Evolutionary conservation across 2,329 filamentous ascomycete genomes (phyloP), one percentile per base, ranked within the genome.

Genomic region (Dryadomyces quercivorus): DNA sequence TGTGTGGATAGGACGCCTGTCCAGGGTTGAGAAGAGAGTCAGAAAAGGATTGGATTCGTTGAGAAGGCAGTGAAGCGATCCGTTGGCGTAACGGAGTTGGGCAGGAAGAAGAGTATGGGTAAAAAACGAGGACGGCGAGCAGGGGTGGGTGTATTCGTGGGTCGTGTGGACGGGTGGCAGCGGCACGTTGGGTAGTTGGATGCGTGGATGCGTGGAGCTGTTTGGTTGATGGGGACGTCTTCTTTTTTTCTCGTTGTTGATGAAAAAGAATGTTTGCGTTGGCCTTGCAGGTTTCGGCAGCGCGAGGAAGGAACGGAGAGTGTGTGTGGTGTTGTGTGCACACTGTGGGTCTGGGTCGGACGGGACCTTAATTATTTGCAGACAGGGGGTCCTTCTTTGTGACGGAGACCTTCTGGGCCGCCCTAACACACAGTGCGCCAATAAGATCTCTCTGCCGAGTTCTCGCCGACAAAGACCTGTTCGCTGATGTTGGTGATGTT

Each of bases 281-380:
- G 21, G 51, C 45, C 26, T 31, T 40, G 50, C 50, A 43, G 50
- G 42, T 18, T 36, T 38, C 34, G 47, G 40, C 43, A 40, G 50
- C 36, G 50, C 40, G 42, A 48, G 51, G 36, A 40, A 53, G 36
- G 51, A 26, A 53, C 44, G 31, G 44, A 48, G 34, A 21, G 15
- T 20, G 22, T 18, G 15, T 40, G 16, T 9, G 38, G 15, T 10
- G 18, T 31, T 31, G 36, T 16, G 36, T 50, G 46, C 52, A 54
- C 52, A 54, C 52, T 54, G 52, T 54, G 46, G 34, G 46, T 20
- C 45, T 38, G 22, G 50, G 42, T 53, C 46, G 38, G 52, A 56
- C 54, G 56, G 56, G 54, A 56, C 54, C 54, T 54, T 55, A 56
- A 48, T 56, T 55, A 51, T 50, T 47, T 20, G 52, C 50, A 50